These are phyloP conservation scores for Aquilaria sinensis DNA, from an alignment of 345 rosid species.

Conservation along the genomic window DNA sequence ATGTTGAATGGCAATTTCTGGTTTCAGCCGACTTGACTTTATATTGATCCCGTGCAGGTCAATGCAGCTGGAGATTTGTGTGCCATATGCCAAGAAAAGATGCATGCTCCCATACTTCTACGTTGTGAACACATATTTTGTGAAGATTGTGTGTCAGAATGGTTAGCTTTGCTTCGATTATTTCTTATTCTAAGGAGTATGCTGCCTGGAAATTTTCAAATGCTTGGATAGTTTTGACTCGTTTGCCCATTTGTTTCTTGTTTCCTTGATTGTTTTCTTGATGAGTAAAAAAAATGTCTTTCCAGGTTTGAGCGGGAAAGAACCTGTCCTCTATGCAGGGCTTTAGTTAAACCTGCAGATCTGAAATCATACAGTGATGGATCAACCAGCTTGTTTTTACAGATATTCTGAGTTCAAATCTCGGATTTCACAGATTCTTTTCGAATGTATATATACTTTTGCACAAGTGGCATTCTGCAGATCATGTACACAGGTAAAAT, in stretches of 20 bases:
- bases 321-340: constrained; percentile 97
- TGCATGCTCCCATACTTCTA: constrained; percentile 95
- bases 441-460: not conserved
- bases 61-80: constrained; percentile 92
- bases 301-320: constrained; percentile 98
- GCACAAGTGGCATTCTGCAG: constrained; percentile 10
- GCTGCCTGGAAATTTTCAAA: not conserved
- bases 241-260: not conserved
- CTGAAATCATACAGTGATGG: constrained; percentile 95
- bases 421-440: not conserved
- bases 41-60: constrained; percentile 39
- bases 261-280: not conserved
- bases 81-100: constrained; percentile 98
- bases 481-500: constrained; percentile 15
- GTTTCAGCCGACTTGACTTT: too few species aligned
- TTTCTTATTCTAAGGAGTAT: too few species aligned
- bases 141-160: constrained; percentile 97
- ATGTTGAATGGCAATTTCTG: too few species aligned
- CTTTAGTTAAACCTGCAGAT: constrained; percentile 89
- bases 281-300: constrained; percentile 9
- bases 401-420: constrained; percentile 46
- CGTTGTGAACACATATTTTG: constrained; percentile 96
- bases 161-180: constrained; percentile 39
- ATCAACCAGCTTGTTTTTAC: constrained; percentile 93
- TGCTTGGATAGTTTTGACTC: not conserved